Conservation (phyloP, 2,329 filamentous ascomycete species). For the Botrytis pseudocinerea region DNA sequence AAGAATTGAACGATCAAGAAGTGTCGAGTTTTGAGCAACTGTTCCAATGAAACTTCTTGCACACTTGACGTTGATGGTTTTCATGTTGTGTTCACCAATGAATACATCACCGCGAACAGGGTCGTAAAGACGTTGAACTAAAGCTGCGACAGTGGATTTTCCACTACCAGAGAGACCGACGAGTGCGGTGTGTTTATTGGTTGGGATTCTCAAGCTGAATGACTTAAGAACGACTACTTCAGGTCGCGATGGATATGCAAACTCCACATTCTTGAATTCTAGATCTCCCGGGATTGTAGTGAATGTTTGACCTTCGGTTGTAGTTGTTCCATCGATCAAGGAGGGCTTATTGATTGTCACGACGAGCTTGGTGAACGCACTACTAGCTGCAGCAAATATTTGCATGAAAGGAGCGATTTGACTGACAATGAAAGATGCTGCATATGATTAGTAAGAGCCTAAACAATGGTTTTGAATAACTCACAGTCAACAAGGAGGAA, state of each 20-base stretch:
- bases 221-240: constrained; percentile 37
- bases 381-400: constrained; percentile 13
- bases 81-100: constrained; percentile 1
- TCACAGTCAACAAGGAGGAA: constrained; percentile 55
- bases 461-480: not conserved
- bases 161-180: constrained; percentile 60
- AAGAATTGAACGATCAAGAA: constrained; percentile 12
- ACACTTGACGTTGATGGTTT: constrained; percentile 8
- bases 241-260: constrained; percentile 39
- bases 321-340: constrained; percentile 7
- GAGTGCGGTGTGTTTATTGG: constrained; percentile 48
- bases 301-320: constrained; percentile 32
- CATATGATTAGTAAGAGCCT: not conserved
- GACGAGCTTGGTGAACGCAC: constrained; percentile 7
- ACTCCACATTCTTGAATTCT: constrained; percentile 41
- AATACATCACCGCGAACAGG: constrained; percentile 5
- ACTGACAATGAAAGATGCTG: constrained; percentile 16
- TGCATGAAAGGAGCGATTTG: constrained; percentile 19
- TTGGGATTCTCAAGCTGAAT: constrained; percentile 36
- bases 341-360: not conserved
- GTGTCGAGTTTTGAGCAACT: constrained; percentile 14
- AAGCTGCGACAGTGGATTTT: constrained; percentile 56
- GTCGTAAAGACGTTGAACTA: constrained; percentile 60
- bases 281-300: constrained; percentile 4
- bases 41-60: constrained; percentile 14